A percentile compares a stretch with the other conserved stretches of the same genome.
These are phyloP conservation scores for Talaromyces piceae DNA, from an alignment of 2,329 filamentous ascomycete species.

Conservation along the genomic window DNA sequence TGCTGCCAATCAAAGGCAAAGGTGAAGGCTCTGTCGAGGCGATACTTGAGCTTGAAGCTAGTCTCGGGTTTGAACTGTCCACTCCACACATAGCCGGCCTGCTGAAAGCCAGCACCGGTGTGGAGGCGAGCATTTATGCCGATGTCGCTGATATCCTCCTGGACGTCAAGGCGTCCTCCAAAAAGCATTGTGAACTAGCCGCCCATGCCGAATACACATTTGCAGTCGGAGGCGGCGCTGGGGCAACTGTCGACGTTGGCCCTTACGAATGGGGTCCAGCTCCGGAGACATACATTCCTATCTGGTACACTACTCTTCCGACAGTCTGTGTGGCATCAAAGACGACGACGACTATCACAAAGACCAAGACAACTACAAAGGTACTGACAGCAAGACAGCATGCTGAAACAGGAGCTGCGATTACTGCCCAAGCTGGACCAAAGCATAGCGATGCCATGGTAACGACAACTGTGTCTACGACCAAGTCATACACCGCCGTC, in stretches of 20 bases:
- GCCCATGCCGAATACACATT: conserved; percentile 46
- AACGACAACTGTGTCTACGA: conserved; percentile 29
- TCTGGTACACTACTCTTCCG: conserved; percentile 48
- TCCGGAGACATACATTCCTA: conserved; percentile 39
- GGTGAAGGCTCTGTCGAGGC: conserved; percentile 24
- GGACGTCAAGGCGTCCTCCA: conserved; percentile 39
- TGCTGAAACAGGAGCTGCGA: conserved; percentile 7
- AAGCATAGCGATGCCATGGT: conserved; percentile 19
- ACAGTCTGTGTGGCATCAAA: conserved; percentile 35
- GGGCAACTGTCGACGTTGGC: conserved; percentile 43
- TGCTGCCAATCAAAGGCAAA: conserved; percentile 47
- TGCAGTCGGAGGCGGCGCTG: conserved; percentile 48
- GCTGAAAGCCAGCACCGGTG: conserved; percentile 34
- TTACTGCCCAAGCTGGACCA: conserved; percentile 13
- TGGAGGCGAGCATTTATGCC: conserved; percentile 44
- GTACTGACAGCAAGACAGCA: too few species aligned
- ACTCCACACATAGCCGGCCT: background rate
- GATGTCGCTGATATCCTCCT: conserved; percentile 49
- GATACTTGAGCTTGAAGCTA: conserved; percentile 21
- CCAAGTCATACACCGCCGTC: conserved; percentile 39
- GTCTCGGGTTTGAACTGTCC: conserved; percentile 15
- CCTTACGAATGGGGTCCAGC: conserved; percentile 45
- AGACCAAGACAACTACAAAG: conserved; percentile 17
- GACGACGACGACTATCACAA: conserved; percentile 1
- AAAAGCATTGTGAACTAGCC: conserved; percentile 36